A percentile compares a stretch with the other conserved stretches of the same genome.
These are phyloP conservation scores for Ceratocystis albifundus DNA, from an alignment of 2,329 filamentous ascomycete genomes.

Conservation along the genomic window DNA sequence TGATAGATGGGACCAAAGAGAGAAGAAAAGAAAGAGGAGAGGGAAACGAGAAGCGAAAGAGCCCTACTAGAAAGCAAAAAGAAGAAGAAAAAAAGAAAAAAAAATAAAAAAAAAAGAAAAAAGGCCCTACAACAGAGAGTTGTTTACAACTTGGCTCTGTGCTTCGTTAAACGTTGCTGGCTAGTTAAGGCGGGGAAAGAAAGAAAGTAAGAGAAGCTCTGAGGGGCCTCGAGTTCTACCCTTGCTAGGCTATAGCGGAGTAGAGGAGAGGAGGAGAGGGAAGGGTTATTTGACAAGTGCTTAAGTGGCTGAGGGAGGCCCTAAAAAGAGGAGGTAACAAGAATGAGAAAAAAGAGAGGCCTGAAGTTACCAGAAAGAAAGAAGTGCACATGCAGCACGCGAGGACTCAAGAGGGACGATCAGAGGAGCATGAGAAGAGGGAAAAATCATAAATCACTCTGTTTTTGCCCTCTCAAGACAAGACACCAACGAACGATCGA, in stretches of 20 bases:
- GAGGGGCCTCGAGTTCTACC: no score
- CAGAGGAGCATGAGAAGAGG: background rate
- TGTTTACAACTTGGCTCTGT: no score
- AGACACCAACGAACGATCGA: background rate
- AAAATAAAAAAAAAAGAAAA: no score
- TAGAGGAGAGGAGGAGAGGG: no score
- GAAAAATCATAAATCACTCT: background rate
- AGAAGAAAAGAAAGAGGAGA: background rate
- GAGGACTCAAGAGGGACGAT: background rate
- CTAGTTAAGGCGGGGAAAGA: no score
- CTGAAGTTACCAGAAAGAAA: background rate
- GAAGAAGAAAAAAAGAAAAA: no score
- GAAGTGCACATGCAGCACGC: background rate
- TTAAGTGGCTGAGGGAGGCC: background rate
- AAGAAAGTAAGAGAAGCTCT: no score
- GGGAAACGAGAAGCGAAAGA: background rate
- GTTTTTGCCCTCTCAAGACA: background rate
- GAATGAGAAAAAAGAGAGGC: slow-evolving; percentile 10
- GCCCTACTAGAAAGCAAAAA: background rate
- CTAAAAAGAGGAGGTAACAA: background rate
- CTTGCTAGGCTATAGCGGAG: no score
- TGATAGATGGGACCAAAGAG: background rate
- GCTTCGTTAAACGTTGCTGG: no score
- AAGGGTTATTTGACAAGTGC: background rate
- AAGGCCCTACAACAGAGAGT: background rate